Evolutionary conservation across 2,329 filamentous ascomycete species (phyloP).

Genomic region (Aspergillus sp.): DNA sequence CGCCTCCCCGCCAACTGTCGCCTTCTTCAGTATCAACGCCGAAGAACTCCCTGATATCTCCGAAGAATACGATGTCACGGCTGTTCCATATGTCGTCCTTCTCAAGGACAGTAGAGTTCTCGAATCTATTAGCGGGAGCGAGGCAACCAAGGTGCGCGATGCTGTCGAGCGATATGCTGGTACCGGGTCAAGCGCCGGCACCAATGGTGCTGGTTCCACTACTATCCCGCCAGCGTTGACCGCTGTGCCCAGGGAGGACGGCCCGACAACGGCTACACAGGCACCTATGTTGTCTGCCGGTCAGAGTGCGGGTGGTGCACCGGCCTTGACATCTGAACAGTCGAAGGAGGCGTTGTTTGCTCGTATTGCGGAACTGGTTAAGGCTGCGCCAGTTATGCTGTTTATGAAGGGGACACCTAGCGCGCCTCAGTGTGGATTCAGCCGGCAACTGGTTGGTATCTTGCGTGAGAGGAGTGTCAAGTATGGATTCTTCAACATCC

Average conservation of each 20-base stretch:
- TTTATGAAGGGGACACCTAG: conserved; percentile 98
- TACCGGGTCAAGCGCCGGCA: conserved; percentile 24
- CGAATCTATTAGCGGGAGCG: conserved; percentile 85
- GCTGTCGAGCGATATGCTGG: conserved; percentile 82
- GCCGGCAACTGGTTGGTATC: conserved; percentile 80
- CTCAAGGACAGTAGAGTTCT: conserved; percentile 72
- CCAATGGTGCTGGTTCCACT: conserved; percentile 34
- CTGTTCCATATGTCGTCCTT: conserved; percentile 88
- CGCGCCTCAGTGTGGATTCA: conserved; percentile 88
- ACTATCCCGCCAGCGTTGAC: conserved; percentile 42
- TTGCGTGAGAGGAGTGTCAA: conserved; percentile 87
- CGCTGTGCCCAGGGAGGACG: conserved; percentile 39
- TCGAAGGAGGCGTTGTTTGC: conserved; percentile 82
- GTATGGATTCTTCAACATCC: conserved; percentile 98
- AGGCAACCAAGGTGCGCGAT: conserved; percentile 78
- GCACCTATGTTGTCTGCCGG: conserved; percentile 21
- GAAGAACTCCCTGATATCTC: conserved; percentile 91
- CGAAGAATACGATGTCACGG: conserved; percentile 89
- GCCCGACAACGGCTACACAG: conserved; percentile 31
- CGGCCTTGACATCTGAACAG: conserved; percentile 46
- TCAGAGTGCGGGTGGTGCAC: conserved; percentile 10
- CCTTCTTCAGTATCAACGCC: conserved; percentile 89
- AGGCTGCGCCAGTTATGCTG: conserved; percentile 94
- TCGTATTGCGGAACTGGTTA: conserved; percentile 79
- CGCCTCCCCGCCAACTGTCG: conserved; percentile 64